phyloP scores from a whole-genome alignment of 2,329 filamentous ascomycete genomes.

The Pseudophaeomoniella oleicola region DNA sequence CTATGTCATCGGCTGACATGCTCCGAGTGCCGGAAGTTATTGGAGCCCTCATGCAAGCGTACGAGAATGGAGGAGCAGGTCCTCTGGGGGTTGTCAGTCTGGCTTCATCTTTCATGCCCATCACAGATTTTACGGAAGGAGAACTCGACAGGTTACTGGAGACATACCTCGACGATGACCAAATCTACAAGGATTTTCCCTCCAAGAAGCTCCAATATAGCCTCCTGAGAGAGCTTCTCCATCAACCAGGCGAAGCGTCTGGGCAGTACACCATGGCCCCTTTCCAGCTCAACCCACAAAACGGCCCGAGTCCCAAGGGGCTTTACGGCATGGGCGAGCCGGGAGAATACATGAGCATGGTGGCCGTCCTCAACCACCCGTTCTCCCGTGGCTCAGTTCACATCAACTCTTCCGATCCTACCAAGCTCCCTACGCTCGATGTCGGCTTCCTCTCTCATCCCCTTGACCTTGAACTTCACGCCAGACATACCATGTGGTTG shows the following conservation, averaged over 20 bases:
- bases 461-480: conserved; percentile 23
- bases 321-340: background rate
- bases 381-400: conserved; percentile 31
- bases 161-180: background rate
- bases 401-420: conserved; percentile 23
- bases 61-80: background rate
- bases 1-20: background rate
- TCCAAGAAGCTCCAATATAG: background rate
- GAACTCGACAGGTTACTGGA: background rate
- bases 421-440: conserved; percentile 25
- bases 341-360: background rate
- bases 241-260: background rate
- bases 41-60: background rate
- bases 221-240: background rate
- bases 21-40: background rate
- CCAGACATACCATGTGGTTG: conserved; percentile 17
- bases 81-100: background rate
- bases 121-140: background rate
- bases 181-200: background rate
- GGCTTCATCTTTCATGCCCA: background rate
- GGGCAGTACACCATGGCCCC: background rate
- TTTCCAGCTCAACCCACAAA: background rate
- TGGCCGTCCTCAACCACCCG: conserved; percentile 8
- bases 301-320: background rate
- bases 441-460: conserved; percentile 29